A percentile compares a stretch with the other conserved stretches of the same genome.
These are phyloP conservation scores for Boletus eberwhitei DNA, from an alignment of 768 basidiomycete genomes.

Conservation along the genomic window DNA sequence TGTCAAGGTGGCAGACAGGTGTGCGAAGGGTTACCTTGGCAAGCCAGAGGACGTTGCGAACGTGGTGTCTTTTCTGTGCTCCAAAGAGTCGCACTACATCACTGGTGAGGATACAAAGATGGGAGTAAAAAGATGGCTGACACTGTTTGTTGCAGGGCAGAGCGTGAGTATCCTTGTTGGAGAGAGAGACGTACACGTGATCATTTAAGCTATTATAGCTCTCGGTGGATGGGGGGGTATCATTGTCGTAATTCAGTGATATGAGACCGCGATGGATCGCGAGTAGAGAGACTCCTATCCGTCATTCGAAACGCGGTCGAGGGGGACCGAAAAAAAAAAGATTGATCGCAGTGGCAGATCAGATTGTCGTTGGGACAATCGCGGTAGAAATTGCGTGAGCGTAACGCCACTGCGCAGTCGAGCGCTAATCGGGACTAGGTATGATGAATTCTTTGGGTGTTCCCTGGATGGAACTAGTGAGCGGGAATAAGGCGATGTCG, in stretches of 20 bases:
- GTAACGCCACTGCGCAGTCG: constrained; percentile 4
- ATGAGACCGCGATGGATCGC: constrained; percentile 23
- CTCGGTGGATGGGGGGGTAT: constrained; percentile 14
- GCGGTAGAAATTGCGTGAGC: neutral
- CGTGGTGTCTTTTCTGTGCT: constrained; percentile 31
- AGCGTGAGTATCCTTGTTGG: too few relatives aligned
- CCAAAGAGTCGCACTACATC: constrained; percentile 28
- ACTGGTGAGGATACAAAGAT: constrained; percentile 20
- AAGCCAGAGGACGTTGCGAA: constrained; percentile 22
- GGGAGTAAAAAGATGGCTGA: neutral
- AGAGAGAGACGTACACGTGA: too few relatives aligned
- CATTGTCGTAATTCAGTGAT: constrained; percentile 13
- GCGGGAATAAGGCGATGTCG: constrained; percentile 12
- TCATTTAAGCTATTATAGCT: neutral
- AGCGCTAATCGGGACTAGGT: too few relatives aligned
- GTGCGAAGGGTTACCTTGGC: constrained; percentile 9
- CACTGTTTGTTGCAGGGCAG: neutral
- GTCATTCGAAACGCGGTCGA: neutral
- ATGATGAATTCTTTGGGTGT: neutral
- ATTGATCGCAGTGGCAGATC: constrained; percentile 20
- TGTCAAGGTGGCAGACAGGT: neutral
- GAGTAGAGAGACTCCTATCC: constrained; percentile 13
- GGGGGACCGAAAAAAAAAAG: constrained; percentile 1
- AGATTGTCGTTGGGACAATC: constrained; percentile 19
- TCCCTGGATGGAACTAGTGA: constrained; percentile 5